Conservation (phyloP, 768 basidiomycete species). For the Mycena sanguinolenta region DNA sequence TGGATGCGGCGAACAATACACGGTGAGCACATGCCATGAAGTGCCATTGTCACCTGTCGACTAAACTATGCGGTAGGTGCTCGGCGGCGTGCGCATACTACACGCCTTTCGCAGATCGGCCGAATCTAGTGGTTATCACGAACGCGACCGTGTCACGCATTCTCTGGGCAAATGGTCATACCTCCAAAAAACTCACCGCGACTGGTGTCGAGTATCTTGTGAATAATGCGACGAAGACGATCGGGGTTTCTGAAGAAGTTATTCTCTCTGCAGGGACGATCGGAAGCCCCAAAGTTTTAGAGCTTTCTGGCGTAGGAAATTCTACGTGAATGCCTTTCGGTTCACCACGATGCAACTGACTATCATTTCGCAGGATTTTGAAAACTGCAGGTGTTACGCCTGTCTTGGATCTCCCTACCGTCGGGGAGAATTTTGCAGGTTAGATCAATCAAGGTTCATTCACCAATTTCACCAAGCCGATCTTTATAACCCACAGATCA, state of each 20-base stretch:
- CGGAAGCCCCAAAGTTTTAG: slow-evolving; percentile 54
- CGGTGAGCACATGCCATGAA: slow-evolving; percentile 31
- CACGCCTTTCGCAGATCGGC: slow-evolving; percentile 42
- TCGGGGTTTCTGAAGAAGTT: slow-evolving; percentile 66
- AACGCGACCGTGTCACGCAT: slow-evolving; percentile 68
- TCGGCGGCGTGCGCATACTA: slow-evolving; percentile 49
- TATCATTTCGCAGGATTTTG: slow-evolving; percentile 49
- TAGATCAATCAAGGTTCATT: not conserved
- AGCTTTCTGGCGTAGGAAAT: slow-evolving; percentile 51
- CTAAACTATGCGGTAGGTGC: slow-evolving; percentile 33
- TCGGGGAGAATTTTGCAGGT: slow-evolving; percentile 60
- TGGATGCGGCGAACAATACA: slow-evolving; percentile 49
- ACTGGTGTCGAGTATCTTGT: slow-evolving; percentile 62
- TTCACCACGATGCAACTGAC: not conserved
- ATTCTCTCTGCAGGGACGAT: slow-evolving; percentile 60
- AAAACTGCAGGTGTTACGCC: slow-evolving; percentile 56
- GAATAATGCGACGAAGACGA: slow-evolving; percentile 44
- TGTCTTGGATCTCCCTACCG: slow-evolving; percentile 60
- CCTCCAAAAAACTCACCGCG: slow-evolving; percentile 50
- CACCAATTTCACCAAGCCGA: not conserved
- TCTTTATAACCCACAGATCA: slow-evolving; percentile 39
- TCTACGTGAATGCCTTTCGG: slow-evolving; percentile 41
- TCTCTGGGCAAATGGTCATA: slow-evolving; percentile 48
- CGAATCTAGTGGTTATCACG: slow-evolving; percentile 70
- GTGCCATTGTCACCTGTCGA: not conserved